Evolutionary conservation across 1,284 basidiomycete species (phyloP).

Genomic region (Phellopilus nigrolimitatus): DNA sequence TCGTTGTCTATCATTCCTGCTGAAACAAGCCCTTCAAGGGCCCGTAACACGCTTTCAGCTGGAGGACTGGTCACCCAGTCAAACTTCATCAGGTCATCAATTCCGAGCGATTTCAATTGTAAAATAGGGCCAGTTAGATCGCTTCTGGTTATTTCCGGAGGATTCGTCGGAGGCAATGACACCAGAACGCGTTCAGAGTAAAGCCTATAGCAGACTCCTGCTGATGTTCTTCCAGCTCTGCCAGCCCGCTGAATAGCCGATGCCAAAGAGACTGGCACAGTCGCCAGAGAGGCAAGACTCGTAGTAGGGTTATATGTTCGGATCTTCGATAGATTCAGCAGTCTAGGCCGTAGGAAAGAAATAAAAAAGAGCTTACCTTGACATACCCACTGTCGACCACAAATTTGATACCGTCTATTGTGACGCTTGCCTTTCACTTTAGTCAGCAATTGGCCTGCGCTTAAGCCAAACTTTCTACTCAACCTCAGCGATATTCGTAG

Average conservation of each 20-base stretch:
- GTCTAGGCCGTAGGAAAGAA: constrained; percentile 19
- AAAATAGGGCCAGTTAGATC: constrained; percentile 87
- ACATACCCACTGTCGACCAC: constrained; percentile 96
- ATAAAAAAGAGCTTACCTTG: constrained; percentile 54
- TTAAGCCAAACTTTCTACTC: constrained; percentile 10
- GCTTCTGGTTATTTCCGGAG: constrained; percentile 85
- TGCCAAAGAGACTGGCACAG: constrained; percentile 76
- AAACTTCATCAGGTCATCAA: constrained; percentile 94
- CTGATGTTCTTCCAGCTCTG: constrained; percentile 84
- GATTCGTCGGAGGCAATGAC: constrained; percentile 59
- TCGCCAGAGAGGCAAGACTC: constrained; percentile 75
- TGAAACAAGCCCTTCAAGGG: constrained; percentile 68
- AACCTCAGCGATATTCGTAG: constrained; percentile 96
- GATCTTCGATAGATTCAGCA: constrained; percentile 44
- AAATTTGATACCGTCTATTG: constrained; percentile 91
- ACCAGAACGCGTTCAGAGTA: constrained; percentile 68
- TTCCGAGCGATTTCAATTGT: constrained; percentile 90
- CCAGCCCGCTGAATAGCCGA: constrained; percentile 88
- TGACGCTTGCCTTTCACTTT: constrained; percentile 74
- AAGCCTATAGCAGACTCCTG: constrained; percentile 91
- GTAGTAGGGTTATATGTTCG: constrained; percentile 81
- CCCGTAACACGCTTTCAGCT: constrained; percentile 78
- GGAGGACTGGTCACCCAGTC: constrained; percentile 91
- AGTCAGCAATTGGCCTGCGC: not conserved
- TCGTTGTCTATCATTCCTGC: constrained; percentile 71